Conservation (phyloP, 257 asterid genomes). For the Fraxinus pennsylvanica region DNA sequence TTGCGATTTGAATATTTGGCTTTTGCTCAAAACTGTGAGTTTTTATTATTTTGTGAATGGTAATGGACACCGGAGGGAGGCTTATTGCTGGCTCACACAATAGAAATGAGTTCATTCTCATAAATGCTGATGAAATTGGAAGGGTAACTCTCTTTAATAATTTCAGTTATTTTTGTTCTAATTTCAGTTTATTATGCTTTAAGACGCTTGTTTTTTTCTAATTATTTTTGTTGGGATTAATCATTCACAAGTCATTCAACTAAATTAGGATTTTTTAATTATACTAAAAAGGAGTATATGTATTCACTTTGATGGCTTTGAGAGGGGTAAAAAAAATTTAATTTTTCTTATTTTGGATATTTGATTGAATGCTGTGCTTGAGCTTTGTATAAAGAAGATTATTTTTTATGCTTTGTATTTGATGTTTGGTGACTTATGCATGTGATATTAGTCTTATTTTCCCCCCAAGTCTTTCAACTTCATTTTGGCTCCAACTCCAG, state of each 20-base stretch:
- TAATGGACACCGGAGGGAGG: constrained; percentile 82
- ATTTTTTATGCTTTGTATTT: background rate
- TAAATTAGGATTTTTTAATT: background rate
- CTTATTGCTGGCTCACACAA: constrained; percentile 87
- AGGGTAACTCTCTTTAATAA: constrained; percentile 42
- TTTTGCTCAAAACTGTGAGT: constrained; percentile 24
- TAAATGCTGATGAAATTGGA: constrained; percentile 86
- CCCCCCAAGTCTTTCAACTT: background rate
- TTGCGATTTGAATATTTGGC: constrained; percentile 25
- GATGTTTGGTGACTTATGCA: background rate
- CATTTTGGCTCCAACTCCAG: background rate
- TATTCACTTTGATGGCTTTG: background rate
- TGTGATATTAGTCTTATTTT: background rate
- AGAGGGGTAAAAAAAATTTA: background rate
- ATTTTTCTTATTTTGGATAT: background rate
- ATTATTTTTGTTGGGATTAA: background rate
- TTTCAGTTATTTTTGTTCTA: constrained; percentile 23
- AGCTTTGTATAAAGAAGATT: background rate
- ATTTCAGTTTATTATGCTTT: constrained; percentile 9
- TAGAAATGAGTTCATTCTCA: constrained; percentile 73
- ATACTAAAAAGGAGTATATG: background rate
- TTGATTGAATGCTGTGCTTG: background rate
- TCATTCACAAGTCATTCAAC: background rate
- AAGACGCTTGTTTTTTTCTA: constrained; percentile 1
- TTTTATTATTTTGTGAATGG: constrained; percentile 35